Evolutionary conservation across 2,329 filamentous ascomycete genomes (phyloP), one percentile per base, ranked within the genome.

Genomic region (Scedosporium boydii): DNA sequence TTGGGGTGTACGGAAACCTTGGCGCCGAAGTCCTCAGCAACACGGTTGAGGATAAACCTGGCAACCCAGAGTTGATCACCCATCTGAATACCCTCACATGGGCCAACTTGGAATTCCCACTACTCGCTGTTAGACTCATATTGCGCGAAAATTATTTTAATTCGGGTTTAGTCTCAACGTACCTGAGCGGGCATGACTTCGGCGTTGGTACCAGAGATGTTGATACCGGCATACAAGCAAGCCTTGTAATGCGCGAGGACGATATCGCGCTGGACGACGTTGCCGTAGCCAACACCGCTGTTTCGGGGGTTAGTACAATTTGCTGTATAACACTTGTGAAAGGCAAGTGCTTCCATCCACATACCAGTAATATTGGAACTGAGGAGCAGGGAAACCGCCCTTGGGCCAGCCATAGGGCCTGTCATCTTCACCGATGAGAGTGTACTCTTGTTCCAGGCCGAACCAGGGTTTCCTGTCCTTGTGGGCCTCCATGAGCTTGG

Each of bases 391-490:
- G 88, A 88, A 96, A 72, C 91, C 91, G 73, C 88, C 87, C 78
- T 66, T 44, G 66, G 76, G 76, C 76, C 76, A 78, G 80, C 95
- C 95, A 73, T 92, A 97, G 62, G 95, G 95, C 79, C 91, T 89
- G 77, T 92, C 90, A 69, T 88, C 85, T 69, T 87, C 79, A 73
- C 93, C 93, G 69, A 98, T 72, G 12, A 78, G 70, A 7, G 76
- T 98, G 85, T 98, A 98, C 78, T 98, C 93, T 76, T 98, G 93
- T 76, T 96, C 93, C 18, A 99, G 87, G 78, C 95, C 95, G 78
- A 98, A 99, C 95, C 93, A 98, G 73, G 95, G 93, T 75, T 89
- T 83, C 71, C 93, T 88, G 63, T 86, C 81, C 75, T 87, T 87
- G 77, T 97, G 87, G 66, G 87, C 84, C 77, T 95, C 87, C 91